Evolutionary conservation across 768 basidiomycete species (phyloP).

Genomic region (Trametes cinnabarina): DNA sequence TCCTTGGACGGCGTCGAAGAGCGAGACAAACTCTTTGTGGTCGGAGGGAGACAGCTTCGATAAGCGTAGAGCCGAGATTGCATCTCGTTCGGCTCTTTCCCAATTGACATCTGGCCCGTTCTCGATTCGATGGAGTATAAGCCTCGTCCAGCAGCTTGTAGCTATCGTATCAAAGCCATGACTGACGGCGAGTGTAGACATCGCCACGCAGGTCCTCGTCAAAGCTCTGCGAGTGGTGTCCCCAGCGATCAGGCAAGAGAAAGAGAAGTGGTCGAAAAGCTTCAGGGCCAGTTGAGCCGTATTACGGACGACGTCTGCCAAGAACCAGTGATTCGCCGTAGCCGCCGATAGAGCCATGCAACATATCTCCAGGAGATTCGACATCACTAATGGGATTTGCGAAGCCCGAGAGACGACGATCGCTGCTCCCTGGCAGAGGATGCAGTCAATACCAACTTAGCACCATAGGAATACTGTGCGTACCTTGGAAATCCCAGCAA

Average conservation of each 20-base stretch:
- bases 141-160: conserved; percentile 10
- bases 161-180: conserved; percentile 1
- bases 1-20: conserved; percentile 40
- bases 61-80: conserved; percentile 17
- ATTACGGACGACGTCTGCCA: conserved; percentile 46
- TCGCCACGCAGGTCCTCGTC: conserved; percentile 36
- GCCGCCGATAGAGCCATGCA: conserved; percentile 42
- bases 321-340: conserved; percentile 47
- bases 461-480: neutral
- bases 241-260: conserved; percentile 35
- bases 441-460: neutral
- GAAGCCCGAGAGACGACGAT: conserved; percentile 19
- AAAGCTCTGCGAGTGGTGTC: conserved; percentile 39
- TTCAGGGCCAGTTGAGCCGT: conserved; percentile 39
- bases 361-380: conserved; percentile 45
- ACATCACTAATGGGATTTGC: conserved; percentile 47
- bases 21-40: conserved; percentile 14
- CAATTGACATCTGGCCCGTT: conserved; percentile 41
- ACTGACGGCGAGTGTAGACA: neutral
- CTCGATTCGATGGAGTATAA: conserved; percentile 41
- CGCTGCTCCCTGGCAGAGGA: neutral
- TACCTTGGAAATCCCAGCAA: neutral
- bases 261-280: conserved; percentile 45
- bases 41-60: neutral
- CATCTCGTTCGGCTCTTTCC: conserved; percentile 27